Evolutionary conservation across 1,284 basidiomycete species (phyloP), one percentile per base, ranked within the genome.

Genomic region (Trichosporon sp.): DNA sequence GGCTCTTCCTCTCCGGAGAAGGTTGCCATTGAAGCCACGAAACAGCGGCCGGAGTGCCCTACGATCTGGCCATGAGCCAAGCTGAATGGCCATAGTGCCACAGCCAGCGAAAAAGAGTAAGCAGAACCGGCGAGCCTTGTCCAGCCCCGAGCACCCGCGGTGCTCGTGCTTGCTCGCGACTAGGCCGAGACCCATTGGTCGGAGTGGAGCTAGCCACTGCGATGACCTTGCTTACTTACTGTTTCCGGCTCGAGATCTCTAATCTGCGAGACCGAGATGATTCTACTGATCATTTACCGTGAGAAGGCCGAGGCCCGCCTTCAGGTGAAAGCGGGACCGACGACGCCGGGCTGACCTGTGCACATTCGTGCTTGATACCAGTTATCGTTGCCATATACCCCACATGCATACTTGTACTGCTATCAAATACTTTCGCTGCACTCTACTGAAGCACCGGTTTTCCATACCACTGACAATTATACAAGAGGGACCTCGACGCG

Each of bases 401-500:
- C 33, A 32, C 8, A 59, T 31, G 40, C 21, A 46, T 23, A 14
- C 31, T 49, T 32, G 25, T 44, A 44, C 58, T 58, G n/a, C 23
- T 31, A 54, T 16, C 13, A 4, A 6, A 14, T 16, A 13, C 29
- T 8, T 9, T 54, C 16, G 25, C 25, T 54, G 16, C 16, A 29
- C n/a, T n/a, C n/a, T n/a, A n/a, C n/a, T n/a, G n/a, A n/a, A n/a
- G n/a, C n/a, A n/a, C n/a, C n/a, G n/a, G n/a, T n/a, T n/a, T 29
- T 29, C 7, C 49, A n/a, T 14, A 14, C 49, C 19, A 8, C 29
- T n/a, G 5, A 14, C 7, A 8, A 31, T 54, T 63, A 70, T 0
- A 65, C 62, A 31, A 70, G 63, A 11, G 67, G 60, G 23, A 73
- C 65, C 60, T 72, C 74, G 25, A 78, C 73, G 9, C 71, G 58